Evolutionary conservation across 305 asterid species (phyloP), one percentile per base, ranked within the genome.

Genomic region (Solanum hybrid): DNA sequence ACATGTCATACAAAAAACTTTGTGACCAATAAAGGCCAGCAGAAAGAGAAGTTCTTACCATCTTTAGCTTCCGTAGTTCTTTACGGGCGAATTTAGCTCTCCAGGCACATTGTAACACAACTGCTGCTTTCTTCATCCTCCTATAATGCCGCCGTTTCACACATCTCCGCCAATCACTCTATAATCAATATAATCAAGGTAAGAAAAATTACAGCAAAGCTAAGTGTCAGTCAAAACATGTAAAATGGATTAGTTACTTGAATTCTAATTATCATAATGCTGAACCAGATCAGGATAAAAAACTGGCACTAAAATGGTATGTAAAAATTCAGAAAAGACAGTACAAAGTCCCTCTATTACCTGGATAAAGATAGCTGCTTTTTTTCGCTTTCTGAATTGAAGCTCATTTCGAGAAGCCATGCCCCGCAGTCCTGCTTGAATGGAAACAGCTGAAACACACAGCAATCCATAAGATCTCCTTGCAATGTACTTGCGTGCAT

Each of bases 401-500:
- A 95, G 93, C 90, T 93, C 94, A 78, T 87, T 86, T 56, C 95
- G 97, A 88, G 96, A 96, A 92, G 91, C 93, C 95, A 93, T 93
- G 85, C 93, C 94, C 56, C 96, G 93, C 72, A 96, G 89, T 91
- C 93, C 98, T 36, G 96, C 86, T 90, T 96, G 99, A 92, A 96
- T 89, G 29, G 81, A 71, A 92, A 94, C 82, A 89, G 95, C 96
- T 87, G 97, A 94, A 51, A 90, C 87, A 90, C 91, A 88, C 91
- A 94, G 85, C 34, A 89, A 15, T 51, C 35, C 77, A 92, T 92
- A 94, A 89, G 92, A 88, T 89, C 91, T 94, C 92, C 92, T 94
- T 11, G 93, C 93, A 36, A 92, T 86, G 90, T 91, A 92, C 95
- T 94, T 94, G 85, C 95, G 95, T 56, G 89, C 93, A 86, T 92